Base-by-base conservation (phyloP, 75 land plant genomes). In the Adiantum capillusveneris region DNA sequence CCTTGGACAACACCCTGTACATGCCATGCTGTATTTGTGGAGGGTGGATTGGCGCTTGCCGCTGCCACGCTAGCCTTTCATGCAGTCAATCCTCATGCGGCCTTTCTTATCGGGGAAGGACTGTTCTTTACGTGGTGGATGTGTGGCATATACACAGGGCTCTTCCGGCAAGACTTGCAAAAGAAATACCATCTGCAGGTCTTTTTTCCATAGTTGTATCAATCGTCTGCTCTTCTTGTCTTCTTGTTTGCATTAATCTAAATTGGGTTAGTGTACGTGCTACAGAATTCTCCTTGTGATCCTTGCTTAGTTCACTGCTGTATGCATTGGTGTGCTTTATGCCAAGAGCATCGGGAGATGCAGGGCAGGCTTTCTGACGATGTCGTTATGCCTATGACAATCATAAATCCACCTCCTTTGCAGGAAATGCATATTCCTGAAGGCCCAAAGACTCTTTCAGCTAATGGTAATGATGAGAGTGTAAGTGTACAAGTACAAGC, bases 261-360 rank as follows among this genome's bases (percentile, higher is more conserved):
- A n/a, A n/a, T n/a, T n/a, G n/a, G n/a, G n/a, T n/a, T n/a, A n/a
- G n/a, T n/a, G n/a, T n/a, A n/a, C n/a, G n/a, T n/a, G n/a, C n/a
- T 34, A 77, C 78, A 91, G 97, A 73, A 84, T 70, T 79, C 93
- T 2, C 97, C 97, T 7, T 91, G 97, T 62, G 97, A 91, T 56
- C 93, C 97, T 17, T 91, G 97, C 63, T 18, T 84, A 61, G 93
- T 84, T 25, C 94, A 91, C 59, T 91, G 97, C 63, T 87, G 88
- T 64, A 67, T 91, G 88, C 97, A 91, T 56, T 91, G 88, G 93
- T 91, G 97, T 71, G 97, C 97, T 12, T 3, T 79, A 0, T 91
- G 97, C 64, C 97, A 91, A 59, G 97, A 91, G 68, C 86, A 91
- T 56, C 79, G 97, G 25, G 97, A 91, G 60, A 88, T 87, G 93